These are phyloP conservation scores for Sphaerulina musiva DNA, from an alignment of 2,329 filamentous ascomycete species.

Conservation along the genomic window DNA sequence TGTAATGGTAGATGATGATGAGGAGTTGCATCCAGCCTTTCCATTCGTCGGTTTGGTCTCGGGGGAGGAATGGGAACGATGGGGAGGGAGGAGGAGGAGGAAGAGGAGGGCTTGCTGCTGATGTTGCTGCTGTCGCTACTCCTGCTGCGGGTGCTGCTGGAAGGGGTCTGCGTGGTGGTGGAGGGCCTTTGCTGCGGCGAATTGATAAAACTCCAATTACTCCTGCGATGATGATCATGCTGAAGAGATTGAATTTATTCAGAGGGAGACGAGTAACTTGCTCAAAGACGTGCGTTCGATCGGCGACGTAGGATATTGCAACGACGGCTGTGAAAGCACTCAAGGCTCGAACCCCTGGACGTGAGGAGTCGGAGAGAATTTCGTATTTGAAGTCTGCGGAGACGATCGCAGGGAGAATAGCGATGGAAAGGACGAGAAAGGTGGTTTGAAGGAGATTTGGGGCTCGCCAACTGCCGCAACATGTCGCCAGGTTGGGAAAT, in stretches of 20 bases:
- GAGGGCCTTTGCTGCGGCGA: constrained; percentile 8
- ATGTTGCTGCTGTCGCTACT: too few species aligned
- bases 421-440: constrained; percentile 29
- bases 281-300: constrained; percentile 50
- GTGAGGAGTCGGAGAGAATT: not conserved
- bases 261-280: constrained; percentile 43
- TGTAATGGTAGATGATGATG: constrained; percentile 54
- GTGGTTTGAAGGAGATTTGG: constrained; percentile 35
- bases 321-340: constrained; percentile 14
- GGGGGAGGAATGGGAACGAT: constrained; percentile 39
- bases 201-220: constrained; percentile 25
- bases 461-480: constrained; percentile 44
- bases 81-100: too few species aligned
- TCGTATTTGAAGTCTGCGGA: constrained; percentile 2
- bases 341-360: constrained; percentile 6
- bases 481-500: constrained; percentile 46
- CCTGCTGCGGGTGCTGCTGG: not conserved
- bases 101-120: constrained; percentile 25
- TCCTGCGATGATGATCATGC: constrained; percentile 24
- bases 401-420: constrained; percentile 28
- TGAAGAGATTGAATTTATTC: constrained; percentile 32
- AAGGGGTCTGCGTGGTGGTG: not conserved
- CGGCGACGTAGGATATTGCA: constrained; percentile 43
- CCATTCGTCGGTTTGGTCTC: constrained; percentile 57
- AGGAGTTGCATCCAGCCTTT: constrained; percentile 59